Evolutionary conservation across 192 early-diverging fungal species (phyloP).

Genomic region (Coemansia sp.): DNA sequence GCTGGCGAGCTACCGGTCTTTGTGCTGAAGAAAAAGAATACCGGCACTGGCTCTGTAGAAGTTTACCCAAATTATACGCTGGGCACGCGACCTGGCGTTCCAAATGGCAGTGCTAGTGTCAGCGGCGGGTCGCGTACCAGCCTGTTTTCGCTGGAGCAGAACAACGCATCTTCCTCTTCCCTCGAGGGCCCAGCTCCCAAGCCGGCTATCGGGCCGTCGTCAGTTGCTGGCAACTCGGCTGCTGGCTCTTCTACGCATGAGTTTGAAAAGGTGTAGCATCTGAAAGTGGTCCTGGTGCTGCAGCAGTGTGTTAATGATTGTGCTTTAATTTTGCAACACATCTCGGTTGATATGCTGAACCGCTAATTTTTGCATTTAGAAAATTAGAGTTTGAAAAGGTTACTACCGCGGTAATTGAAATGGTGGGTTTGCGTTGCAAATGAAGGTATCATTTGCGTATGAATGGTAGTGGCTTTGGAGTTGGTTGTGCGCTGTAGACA

Average conservation of each 20-base stretch:
- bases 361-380: no score
- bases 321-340: not conserved
- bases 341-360: no score
- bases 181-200: constrained; percentile 33
- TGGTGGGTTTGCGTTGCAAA: no score
- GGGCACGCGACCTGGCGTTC: constrained; percentile 3
- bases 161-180: constrained; percentile 50
- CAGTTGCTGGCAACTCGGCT: constrained; percentile 14
- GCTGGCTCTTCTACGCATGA: constrained; percentile 25
- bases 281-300: not conserved
- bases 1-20: constrained; percentile 69
- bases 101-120: constrained; percentile 12
- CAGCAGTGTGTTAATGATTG: not conserved
- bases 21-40: constrained; percentile 63
- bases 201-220: constrained; percentile 9
- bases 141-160: constrained; percentile 40
- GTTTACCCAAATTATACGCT: not conserved
- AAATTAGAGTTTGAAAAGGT: no score
- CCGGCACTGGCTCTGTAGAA: constrained; percentile 3
- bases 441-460: no score
- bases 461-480: no score
- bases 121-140: constrained; percentile 41
- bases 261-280: constrained; percentile 34
- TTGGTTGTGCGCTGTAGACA: no score
- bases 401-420: no score